These are phyloP conservation scores for Leucoagaricus sp. DNA, from an alignment of 1,284 basidiomycete genomes.

Conservation along the genomic window DNA sequence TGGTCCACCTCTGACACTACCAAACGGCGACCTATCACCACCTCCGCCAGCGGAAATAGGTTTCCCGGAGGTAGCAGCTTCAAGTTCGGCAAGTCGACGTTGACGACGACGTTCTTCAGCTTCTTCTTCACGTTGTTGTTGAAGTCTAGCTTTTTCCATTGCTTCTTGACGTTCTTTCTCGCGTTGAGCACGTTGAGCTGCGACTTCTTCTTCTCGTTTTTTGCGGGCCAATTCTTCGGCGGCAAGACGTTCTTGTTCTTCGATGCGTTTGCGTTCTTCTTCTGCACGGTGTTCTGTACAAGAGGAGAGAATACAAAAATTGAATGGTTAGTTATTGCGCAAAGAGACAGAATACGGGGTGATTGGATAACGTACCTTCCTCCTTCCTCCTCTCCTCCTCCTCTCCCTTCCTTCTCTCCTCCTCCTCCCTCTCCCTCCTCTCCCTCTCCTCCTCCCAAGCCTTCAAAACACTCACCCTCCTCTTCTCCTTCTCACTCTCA, in stretches of 20 bases:
- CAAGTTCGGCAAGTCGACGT: constrained; percentile 35
- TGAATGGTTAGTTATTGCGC: not conserved
- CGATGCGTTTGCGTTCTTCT: constrained; percentile 49
- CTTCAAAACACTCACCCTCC: constrained; percentile 55
- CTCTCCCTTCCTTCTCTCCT: constrained; percentile 44
- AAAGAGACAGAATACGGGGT: not conserved
- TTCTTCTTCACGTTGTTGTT: constrained; percentile 80
- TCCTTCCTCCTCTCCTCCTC: constrained; percentile 53
- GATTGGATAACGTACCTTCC: constrained; percentile 49
- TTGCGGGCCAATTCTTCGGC: constrained; percentile 57
- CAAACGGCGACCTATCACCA: constrained; percentile 21
- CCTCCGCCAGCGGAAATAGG: too few relatives aligned
- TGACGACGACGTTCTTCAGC: constrained; percentile 58
- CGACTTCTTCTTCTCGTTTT: constrained; percentile 60
- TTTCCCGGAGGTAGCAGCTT: constrained; percentile 32
- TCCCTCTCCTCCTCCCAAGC: constrained; percentile 60
- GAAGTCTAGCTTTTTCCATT: constrained; percentile 58
- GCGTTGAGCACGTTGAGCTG: constrained; percentile 58
- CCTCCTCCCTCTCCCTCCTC: constrained; percentile 51
- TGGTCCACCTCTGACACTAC: constrained; percentile 16
- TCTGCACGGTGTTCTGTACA: constrained; percentile 52
- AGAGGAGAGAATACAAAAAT: constrained; percentile 4
- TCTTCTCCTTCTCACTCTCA: constrained; percentile 84
- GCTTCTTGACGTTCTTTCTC: constrained; percentile 69
- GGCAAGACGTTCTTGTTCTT: constrained; percentile 51